Evolutionary conservation across 2,329 filamentous ascomycete species (phyloP).

Genomic region (Claviceps sp.): DNA sequence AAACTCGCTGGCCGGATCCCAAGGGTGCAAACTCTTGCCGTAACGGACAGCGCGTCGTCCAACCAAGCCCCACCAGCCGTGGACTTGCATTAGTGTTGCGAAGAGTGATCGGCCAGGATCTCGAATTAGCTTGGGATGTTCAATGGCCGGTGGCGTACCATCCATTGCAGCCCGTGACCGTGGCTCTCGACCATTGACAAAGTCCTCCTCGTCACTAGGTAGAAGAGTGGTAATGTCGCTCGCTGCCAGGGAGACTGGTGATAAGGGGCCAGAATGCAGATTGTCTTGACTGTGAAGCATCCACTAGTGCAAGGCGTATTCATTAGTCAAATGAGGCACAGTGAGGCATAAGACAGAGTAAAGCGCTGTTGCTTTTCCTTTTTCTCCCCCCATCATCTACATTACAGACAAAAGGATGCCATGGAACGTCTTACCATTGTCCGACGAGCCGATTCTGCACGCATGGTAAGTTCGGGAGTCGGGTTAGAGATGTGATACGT

Average conservation of each 20-base stretch:
- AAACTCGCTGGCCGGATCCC: conserved; percentile 35
- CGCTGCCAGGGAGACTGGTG: conserved; percentile 36
- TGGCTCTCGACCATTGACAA: conserved; percentile 33
- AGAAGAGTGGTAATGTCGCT: conserved; percentile 41
- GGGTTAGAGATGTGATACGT: conserved; percentile 32
- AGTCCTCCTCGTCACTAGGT: conserved; percentile 39
- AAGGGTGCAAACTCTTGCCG: conserved; percentile 29
- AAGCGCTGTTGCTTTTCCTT: too few species aligned
- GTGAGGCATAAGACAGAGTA: background rate
- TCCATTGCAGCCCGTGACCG: conserved; percentile 37
- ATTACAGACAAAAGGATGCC: background rate
- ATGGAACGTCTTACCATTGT: conserved; percentile 31
- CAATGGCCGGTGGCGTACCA: conserved; percentile 35
- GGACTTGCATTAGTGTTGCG: conserved; percentile 40
- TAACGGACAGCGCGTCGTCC: conserved; percentile 34
- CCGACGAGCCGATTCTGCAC: conserved; percentile 41
- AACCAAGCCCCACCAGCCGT: conserved; percentile 40
- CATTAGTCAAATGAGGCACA: background rate
- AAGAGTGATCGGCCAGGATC: conserved; percentile 37
- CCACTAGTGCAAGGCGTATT: conserved; percentile 26
- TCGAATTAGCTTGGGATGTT: conserved; percentile 28
- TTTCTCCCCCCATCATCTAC: too few species aligned
- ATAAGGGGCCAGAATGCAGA: conserved; percentile 37
- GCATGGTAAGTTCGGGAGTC: conserved; percentile 30
- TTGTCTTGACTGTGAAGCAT: conserved; percentile 47